A percentile compares a stretch with the other conserved stretches of the same genome.
These are phyloP conservation scores for Draba incana DNA, from an alignment of 345 rosid species.

Conservation along the genomic window DNA sequence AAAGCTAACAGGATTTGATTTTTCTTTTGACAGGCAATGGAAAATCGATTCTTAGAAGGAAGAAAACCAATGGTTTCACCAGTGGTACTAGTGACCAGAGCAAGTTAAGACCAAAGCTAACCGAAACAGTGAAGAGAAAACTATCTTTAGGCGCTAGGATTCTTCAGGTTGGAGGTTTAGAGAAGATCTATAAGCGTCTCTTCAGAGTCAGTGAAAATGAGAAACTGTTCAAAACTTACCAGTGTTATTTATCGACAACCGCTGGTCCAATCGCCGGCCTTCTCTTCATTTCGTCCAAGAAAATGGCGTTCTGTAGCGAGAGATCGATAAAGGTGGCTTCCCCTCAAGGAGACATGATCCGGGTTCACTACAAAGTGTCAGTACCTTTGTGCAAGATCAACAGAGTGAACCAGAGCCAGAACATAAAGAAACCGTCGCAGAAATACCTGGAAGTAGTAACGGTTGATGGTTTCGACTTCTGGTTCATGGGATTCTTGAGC, in stretches of 20 bases:
- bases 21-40: slow-evolving; percentile 40
- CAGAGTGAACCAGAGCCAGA: slow-evolving; percentile 41
- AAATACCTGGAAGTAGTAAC: slow-evolving; percentile 46
- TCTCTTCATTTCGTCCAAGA: slow-evolving; percentile 49
- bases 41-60: slow-evolving; percentile 48
- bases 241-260: slow-evolving; percentile 59
- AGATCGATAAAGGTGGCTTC: slow-evolving; percentile 40
- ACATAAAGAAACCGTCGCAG: slow-evolving; percentile 41
- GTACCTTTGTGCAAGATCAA: slow-evolving; percentile 37
- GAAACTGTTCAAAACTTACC: slow-evolving; percentile 45
- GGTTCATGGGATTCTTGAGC: slow-evolving; percentile 51
- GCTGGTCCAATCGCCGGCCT: slow-evolving; percentile 59
- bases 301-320: slow-evolving; percentile 49
- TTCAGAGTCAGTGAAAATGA: slow-evolving; percentile 51
- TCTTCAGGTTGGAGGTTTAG: slow-evolving; percentile 43
- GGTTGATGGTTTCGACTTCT: slow-evolving; percentile 45
- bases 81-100: slow-evolving; percentile 59
- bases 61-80: slow-evolving; percentile 53
- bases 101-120: slow-evolving; percentile 48
- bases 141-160: slow-evolving; percentile 46
- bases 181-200: slow-evolving; percentile 44
- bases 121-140: slow-evolving; percentile 48
- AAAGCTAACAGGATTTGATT: slow-evolving; percentile 41
- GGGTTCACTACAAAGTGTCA: slow-evolving; percentile 54
- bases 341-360: slow-evolving; percentile 42